Percentiles rank a stretch among this genome's conserved stretches.
phyloP scores from a whole-genome alignment of 1,284 basidiomycete genomes.

The Sporisorium exsertum region DNA sequence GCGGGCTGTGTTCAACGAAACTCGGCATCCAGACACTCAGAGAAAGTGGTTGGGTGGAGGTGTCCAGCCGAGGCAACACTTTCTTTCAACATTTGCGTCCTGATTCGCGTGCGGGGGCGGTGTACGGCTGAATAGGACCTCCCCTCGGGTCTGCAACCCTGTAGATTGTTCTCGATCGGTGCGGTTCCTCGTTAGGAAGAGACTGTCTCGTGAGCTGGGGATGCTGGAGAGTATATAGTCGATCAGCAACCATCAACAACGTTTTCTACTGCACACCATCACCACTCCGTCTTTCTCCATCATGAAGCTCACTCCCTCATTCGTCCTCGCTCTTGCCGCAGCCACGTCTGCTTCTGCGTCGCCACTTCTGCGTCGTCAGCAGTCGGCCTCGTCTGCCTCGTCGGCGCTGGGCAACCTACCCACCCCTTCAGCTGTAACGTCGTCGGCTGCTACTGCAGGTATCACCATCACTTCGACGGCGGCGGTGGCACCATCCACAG shows the following conservation, averaged over 20 bases:
- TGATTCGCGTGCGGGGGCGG: not conserved
- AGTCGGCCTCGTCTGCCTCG: not conserved
- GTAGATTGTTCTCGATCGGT: slow-evolving; percentile 21
- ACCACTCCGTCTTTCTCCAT: not conserved
- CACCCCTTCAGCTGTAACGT: slow-evolving; percentile 5
- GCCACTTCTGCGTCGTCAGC: slow-evolving; percentile 28
- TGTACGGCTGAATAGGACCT: not conserved
- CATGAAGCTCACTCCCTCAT: slow-evolving; percentile 42
- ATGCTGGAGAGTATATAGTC: slow-evolving; percentile 22
- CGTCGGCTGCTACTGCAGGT: not conserved
- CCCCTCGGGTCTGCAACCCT: slow-evolving; percentile 9
- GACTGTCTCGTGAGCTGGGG: not conserved
- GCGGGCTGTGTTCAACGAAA: slow-evolving; percentile 1
- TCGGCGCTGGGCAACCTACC: slow-evolving; percentile 4
- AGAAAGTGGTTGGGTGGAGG: not conserved
- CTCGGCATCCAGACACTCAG: not conserved
- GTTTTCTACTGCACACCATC: not conserved
- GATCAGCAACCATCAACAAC: not conserved
- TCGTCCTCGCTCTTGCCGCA: slow-evolving; percentile 36
- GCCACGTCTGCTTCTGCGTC: slow-evolving; percentile 31
- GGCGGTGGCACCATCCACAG: not conserved
- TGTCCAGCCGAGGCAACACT: not conserved
- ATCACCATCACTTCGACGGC: not conserved
- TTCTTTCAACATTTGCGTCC: not conserved
- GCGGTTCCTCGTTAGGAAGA: not conserved